Conservation (phyloP, 805 yeast species). For the Priceomyces castillae region DNA sequence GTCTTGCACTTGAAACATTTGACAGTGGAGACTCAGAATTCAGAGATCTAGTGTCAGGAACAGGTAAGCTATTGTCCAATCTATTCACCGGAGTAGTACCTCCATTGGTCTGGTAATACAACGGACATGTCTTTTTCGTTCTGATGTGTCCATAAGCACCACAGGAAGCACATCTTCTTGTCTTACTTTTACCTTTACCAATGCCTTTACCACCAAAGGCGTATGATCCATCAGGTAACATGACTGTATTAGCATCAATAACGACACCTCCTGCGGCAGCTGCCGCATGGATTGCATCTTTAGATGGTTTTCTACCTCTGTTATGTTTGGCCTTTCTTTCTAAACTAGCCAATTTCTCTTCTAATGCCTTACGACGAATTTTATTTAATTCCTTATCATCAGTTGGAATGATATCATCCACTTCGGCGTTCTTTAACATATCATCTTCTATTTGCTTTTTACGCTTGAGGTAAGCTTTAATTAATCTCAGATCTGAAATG, state of each 20-base stretch:
- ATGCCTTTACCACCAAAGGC: constrained; percentile 63
- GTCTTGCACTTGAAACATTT: neutral
- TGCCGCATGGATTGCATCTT: constrained; percentile 37
- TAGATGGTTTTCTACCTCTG: constrained; percentile 31
- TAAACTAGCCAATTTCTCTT: constrained; percentile 78
- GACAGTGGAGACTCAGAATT: constrained; percentile 4
- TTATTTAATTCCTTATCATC: constrained; percentile 81
- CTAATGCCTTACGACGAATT: constrained; percentile 70
- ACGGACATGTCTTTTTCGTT: constrained; percentile 88
- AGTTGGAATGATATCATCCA: constrained; percentile 72
- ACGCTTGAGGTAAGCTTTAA: constrained; percentile 75
- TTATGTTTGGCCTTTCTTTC: constrained; percentile 56
- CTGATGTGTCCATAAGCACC: constrained; percentile 94
- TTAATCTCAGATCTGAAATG: constrained; percentile 81
- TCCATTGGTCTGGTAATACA: constrained; percentile 49
- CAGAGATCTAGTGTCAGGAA: neutral
- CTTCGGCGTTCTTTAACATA: constrained; percentile 53
- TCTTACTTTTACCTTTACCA: constrained; percentile 69
- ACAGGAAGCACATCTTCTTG: constrained; percentile 89
- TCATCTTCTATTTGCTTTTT: constrained; percentile 63
- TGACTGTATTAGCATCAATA: constrained; percentile 42
- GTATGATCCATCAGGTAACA: constrained; percentile 42
- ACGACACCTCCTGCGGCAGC: constrained; percentile 43
- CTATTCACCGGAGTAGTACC: constrained; percentile 14
- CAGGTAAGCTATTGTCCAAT: constrained; percentile 1